Evolutionary conservation across 441 rosid genomes (phyloP).

Genomic region (Codiaeum variegatum): DNA sequence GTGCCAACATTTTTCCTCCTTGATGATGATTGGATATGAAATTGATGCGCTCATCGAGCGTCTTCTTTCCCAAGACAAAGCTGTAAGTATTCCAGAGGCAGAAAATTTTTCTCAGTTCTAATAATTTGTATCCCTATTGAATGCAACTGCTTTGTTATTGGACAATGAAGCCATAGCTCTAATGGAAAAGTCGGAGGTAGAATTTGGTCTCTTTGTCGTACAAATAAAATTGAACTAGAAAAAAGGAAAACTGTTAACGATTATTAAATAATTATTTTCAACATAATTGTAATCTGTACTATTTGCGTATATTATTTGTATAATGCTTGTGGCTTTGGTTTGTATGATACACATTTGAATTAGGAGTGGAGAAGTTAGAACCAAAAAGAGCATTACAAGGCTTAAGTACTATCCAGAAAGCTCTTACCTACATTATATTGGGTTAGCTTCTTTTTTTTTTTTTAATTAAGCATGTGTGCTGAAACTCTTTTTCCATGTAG

Average conservation of each 20-base stretch:
- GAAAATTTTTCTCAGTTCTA: neutral
- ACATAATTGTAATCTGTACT: too few relatives aligned
- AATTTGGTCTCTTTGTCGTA: neutral
- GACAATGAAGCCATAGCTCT: neutral
- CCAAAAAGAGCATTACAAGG: too few relatives aligned
- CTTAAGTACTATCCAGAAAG: too few relatives aligned
- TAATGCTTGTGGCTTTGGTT: too few relatives aligned
- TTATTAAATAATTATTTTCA: neutral
- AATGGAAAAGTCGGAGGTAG: neutral
- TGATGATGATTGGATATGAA: slow-evolving; percentile 63
- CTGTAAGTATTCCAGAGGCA: slow-evolving; percentile 43
- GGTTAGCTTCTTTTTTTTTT: too few relatives aligned
- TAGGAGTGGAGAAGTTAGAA: too few relatives aligned
- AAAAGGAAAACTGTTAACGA: neutral
- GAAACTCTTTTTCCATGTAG: too few relatives aligned
- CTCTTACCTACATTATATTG: too few relatives aligned
- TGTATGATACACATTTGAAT: too few relatives aligned
- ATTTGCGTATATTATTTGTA: too few relatives aligned
- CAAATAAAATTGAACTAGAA: neutral
- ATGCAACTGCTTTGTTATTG: neutral
- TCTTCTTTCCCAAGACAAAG: slow-evolving; percentile 58
- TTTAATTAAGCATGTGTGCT: too few relatives aligned
- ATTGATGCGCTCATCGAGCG: slow-evolving; percentile 56
- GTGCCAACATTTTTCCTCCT: too few relatives aligned
- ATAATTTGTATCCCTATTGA: neutral